Evolutionary conservation across 352 stramenopile species (phyloP).

Genomic region (Phytopythium oedochilum): DNA sequence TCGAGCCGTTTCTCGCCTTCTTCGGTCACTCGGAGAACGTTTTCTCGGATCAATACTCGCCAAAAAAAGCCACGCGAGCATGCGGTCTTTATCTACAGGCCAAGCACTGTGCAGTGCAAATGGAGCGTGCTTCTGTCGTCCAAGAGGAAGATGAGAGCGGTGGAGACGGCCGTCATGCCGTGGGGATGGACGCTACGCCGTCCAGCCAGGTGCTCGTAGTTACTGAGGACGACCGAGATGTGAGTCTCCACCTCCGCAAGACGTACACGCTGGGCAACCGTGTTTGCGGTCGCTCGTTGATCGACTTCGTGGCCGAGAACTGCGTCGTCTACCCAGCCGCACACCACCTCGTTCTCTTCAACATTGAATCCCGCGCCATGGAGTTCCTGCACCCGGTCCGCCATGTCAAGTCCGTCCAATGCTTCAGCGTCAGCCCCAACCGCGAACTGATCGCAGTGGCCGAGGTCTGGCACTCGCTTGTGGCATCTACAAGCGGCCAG

Average conservation of each 20-base stretch:
- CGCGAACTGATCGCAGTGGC: conserved; percentile 61
- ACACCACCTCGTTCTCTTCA: conserved; percentile 59
- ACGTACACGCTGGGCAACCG: conserved; percentile 45
- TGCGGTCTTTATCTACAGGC: no score
- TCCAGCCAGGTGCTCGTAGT: background rate
- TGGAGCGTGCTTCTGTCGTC: background rate
- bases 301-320: conserved; percentile 58
- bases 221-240: conserved; percentile 26
- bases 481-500: background rate
- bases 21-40: background rate
- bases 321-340: conserved; percentile 60
- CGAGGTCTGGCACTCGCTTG: conserved; percentile 36
- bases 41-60: background rate
- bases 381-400: conserved; percentile 70
- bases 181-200: no score
- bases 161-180: background rate
- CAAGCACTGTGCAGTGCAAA: background rate
- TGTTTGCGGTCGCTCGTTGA: conserved; percentile 26
- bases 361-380: conserved; percentile 54
- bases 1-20: background rate
- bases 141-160: background rate
- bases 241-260: conserved; percentile 30
- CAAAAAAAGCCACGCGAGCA: background rate
- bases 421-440: conserved; percentile 65
- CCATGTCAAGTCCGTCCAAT: conserved; percentile 45